Evolutionary conservation across 306 rosid species (phyloP).

Genomic region (Morella rubra): DNA sequence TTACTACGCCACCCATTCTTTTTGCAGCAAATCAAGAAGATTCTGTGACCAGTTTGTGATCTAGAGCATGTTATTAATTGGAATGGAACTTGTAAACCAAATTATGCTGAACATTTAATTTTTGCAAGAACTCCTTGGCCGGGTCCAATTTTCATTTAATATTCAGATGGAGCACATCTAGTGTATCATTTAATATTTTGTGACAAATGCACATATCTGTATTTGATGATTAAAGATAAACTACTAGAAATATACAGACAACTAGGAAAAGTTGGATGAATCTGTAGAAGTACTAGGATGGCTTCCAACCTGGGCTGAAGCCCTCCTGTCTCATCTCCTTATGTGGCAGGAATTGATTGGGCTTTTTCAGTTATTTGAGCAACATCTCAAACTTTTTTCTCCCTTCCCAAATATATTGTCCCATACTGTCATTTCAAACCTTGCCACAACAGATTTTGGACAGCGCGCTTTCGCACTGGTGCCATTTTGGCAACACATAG

Average conservation of each 20-base stretch:
- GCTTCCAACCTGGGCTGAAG: slow-evolving; percentile 5
- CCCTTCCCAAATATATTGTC: no score
- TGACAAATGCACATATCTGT: background rate
- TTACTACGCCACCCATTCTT: background rate
- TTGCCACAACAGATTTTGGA: background rate
- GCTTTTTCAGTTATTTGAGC: background rate
- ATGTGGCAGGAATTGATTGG: background rate
- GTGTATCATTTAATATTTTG: background rate
- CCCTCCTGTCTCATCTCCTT: background rate
- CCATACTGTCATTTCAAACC: background rate
- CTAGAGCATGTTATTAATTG: background rate
- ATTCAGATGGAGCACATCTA: background rate
- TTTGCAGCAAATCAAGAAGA: background rate
- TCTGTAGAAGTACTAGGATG: background rate
- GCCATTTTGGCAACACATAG: background rate
- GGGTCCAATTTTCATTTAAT: background rate
- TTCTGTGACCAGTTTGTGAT: background rate
- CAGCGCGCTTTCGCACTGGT: background rate
- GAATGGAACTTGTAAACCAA: background rate
- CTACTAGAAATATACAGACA: background rate
- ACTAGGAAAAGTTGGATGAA: background rate
- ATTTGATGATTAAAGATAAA: background rate
- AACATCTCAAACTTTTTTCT: background rate
- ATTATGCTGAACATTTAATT: background rate
- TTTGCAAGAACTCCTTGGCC: background rate